Conservation (phyloP, 371 early-diverging fungal species). For the Cokeromyces recurvatus region DNA sequence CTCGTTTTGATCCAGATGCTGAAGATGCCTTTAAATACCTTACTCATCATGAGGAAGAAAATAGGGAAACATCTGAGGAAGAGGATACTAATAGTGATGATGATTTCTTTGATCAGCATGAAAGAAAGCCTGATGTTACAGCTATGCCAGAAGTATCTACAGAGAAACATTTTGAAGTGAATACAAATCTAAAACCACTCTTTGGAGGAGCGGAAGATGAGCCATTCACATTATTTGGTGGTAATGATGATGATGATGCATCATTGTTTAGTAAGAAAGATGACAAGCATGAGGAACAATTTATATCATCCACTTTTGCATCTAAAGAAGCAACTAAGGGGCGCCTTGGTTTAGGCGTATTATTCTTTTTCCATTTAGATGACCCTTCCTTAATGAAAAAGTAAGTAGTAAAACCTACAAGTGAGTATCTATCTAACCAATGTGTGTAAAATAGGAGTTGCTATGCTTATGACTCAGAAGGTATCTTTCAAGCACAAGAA, state of each 20-base stretch:
- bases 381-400: constrained; percentile 31
- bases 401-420: too few species aligned
- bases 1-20: constrained; percentile 54
- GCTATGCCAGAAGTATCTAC: constrained; percentile 34
- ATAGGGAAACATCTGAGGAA: constrained; percentile 10
- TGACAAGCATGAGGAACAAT: too few species aligned
- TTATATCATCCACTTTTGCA: constrained; percentile 3
- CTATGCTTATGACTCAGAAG: constrained; percentile 35
- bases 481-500: constrained; percentile 29
- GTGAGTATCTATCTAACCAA: too few species aligned
- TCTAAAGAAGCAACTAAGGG: constrained; percentile 16
- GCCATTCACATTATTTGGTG: constrained; percentile 54
- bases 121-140: constrained; percentile 9
- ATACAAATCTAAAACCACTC: constrained; percentile 54
- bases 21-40: constrained; percentile 34
- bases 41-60: constrained; percentile 10
- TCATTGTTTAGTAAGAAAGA: constrained; percentile 6
- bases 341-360: constrained; percentile 25
- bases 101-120: neutral
- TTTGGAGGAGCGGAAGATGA: constrained; percentile 42
- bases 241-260: constrained; percentile 19
- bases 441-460: constrained; percentile 28
- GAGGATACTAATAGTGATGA: constrained; percentile 17
- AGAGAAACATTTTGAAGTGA: constrained; percentile 46
- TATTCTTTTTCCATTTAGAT: constrained; percentile 42